Base-by-base conservation (phyloP, 177 flowering plant genomes). In the Telopea speciosissima region DNA sequence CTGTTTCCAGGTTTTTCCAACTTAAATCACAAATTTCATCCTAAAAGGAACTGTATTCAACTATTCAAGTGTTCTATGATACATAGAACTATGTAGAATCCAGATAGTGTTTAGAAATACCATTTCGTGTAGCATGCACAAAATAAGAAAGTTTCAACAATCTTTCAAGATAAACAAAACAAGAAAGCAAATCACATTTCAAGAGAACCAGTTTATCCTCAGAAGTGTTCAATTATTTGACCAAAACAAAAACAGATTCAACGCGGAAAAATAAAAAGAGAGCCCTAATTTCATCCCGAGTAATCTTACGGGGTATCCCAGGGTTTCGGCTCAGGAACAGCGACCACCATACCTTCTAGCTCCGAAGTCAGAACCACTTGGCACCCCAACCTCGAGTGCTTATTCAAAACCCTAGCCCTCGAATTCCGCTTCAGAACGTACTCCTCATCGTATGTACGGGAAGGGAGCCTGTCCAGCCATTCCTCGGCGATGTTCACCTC, bases 281-380 rank as follows among this genome's bases (percentile, higher is more conserved):
- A 7, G 19, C 1, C n/a, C 2, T 21, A 13, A 54, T 3, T 21
- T 54, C 19, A 13, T 54, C 59, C 22, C 19, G 7, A 54, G n/a
- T 13, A 54, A 54, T 21, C 59, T 54, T 6, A 54, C n/a, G 59
- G n/a, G 66, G 67, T 92, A 65, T 90, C 90, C 98, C 98, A 93
- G 4, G 97, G 91, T 77, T 84, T 93, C 24, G 93, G 84, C 79
- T 93, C 96, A 16, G 98, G 90, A 24, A 93, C 80, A 0, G 97
- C 97, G 25, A 93, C 92, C 56, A 93, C 98, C 98, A 93, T 93
- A 68, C 98, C 98, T 78, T 93, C 85, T 26, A 93, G 85, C 12
- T 85, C 91, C 16, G 60, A 84, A 3, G 73, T 69, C 24, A 93
- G 83, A 28, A 91, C 76, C 63, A 93, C 96, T 86, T 93, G 98